phyloP scores from a whole-genome alignment of 768 basidiomycete genomes.

The Auriscalpium orientale region DNA sequence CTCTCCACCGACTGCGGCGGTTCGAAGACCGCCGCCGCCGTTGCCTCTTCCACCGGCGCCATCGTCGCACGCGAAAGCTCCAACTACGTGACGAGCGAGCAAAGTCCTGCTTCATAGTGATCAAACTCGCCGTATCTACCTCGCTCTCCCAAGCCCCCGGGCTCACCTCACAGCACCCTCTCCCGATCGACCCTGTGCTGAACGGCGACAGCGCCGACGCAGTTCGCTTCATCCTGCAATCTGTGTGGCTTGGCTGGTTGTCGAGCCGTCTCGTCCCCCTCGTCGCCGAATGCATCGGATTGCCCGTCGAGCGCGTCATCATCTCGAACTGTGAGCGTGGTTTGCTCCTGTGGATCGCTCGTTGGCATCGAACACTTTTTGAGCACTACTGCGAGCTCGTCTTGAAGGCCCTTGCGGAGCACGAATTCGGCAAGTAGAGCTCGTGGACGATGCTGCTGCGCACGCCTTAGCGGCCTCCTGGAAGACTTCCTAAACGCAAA shows the following conservation, averaged over 20 bases:
- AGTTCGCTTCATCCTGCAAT: constrained; percentile 39
- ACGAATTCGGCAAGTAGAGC: constrained; percentile 58
- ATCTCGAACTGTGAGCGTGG: constrained; percentile 63
- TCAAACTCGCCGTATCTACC: constrained; percentile 41
- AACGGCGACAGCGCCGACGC: not conserved
- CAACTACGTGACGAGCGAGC: no score
- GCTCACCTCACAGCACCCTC: not conserved
- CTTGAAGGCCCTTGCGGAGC: constrained; percentile 45
- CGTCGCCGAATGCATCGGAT: constrained; percentile 48
- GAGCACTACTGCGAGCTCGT: constrained; percentile 48
- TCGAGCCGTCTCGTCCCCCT: constrained; percentile 45
- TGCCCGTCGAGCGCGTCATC: constrained; percentile 46
- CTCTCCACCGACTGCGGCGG: constrained; percentile 87
- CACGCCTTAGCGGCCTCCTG: constrained; percentile 36
- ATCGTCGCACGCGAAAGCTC: constrained; percentile 75
- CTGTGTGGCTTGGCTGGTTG: constrained; percentile 82
- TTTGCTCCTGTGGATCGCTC: constrained; percentile 78
- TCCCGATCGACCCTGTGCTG: constrained; percentile 1
- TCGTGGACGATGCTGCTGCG: constrained; percentile 64
- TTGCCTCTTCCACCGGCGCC: constrained; percentile 48
- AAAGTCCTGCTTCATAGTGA: constrained; percentile 48
- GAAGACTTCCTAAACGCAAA: not conserved
- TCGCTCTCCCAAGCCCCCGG: constrained; percentile 33
- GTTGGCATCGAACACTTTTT: constrained; percentile 58
- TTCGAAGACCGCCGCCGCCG: constrained; percentile 76